These are phyloP conservation scores for Magnolia kwangsiensis DNA, from an alignment of 164 flowering plant species.

Conservation along the genomic window DNA sequence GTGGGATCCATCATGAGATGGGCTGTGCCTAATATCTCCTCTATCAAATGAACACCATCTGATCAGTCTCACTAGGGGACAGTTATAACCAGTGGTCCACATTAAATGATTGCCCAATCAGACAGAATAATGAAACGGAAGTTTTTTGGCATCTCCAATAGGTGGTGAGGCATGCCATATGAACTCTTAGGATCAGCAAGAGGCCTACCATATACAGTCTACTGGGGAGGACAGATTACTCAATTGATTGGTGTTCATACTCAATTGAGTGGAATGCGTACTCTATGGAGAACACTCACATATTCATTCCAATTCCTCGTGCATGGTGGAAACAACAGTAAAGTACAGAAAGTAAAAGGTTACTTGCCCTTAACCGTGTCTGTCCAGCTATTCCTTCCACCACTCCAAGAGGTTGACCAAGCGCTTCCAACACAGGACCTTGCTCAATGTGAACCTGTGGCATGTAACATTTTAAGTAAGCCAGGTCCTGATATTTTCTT, in stretches of 20 bases:
- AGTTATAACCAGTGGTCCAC: not conserved
- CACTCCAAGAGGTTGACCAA: constrained; percentile 85
- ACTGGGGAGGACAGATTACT: not conserved
- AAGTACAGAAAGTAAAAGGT: not conserved
- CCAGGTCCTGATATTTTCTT: not conserved
- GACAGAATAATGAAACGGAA: not conserved
- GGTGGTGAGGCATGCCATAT: not conserved
- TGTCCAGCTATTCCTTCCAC: constrained; percentile 97
- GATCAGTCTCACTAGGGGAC: too few relatives aligned
- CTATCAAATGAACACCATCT: too few relatives aligned
- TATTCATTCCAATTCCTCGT: not conserved
- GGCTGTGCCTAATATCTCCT: too few relatives aligned
- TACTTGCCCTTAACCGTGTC: constrained; percentile 75
- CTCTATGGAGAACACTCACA: not conserved
- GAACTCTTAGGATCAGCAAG: not conserved
- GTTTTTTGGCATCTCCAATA: not conserved
- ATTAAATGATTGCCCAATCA: not conserved
- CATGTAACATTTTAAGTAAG: constrained; percentile 6
- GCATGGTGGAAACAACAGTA: not conserved
- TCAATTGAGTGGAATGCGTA: too few relatives aligned
- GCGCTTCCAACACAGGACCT: constrained; percentile 90
- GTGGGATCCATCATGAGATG: too few relatives aligned
- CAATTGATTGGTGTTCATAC: not conserved
- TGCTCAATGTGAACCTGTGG: constrained; percentile 94
- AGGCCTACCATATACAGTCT: not conserved